phyloP scores from a whole-genome alignment of 306 rosid species.

The Citrullus colocynthis region DNA sequence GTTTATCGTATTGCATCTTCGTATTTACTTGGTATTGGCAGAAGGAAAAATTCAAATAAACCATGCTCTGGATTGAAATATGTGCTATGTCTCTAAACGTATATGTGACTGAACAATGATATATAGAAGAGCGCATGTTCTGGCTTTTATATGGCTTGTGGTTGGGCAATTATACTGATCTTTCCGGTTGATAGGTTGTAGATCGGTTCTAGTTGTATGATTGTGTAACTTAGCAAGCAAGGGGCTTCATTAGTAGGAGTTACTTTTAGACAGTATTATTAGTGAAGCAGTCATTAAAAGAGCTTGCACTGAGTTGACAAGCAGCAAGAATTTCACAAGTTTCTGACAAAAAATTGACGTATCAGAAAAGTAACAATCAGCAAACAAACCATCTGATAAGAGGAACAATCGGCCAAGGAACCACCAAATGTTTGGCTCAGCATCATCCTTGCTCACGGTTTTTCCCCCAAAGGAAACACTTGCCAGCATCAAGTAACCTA shows the following conservation, averaged over 20 bases:
- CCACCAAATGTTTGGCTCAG: neutral
- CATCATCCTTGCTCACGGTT: neutral
- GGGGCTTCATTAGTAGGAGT: neutral
- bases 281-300: neutral
- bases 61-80: neutral
- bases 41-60: conserved; percentile 1
- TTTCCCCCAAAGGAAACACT: neutral
- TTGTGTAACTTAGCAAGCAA: neutral
- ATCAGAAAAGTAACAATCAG: neutral
- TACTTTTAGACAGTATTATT: neutral
- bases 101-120: neutral
- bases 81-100: neutral
- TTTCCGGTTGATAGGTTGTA: neutral
- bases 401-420: neutral
- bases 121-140: neutral
- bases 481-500: neutral
- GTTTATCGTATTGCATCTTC: neutral
- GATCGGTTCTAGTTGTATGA: neutral
- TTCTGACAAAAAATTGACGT: neutral
- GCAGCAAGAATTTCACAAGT: neutral
- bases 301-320: neutral
- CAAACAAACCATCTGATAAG: neutral
- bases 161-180: neutral
- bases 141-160: neutral
- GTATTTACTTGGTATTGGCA: neutral